Percentiles rank a stretch among this genome's conserved stretches.
These are phyloP conservation scores for Metschnikowia cerradonensis DNA, from an alignment of 805 yeast genomes.

Conservation along the genomic window DNA sequence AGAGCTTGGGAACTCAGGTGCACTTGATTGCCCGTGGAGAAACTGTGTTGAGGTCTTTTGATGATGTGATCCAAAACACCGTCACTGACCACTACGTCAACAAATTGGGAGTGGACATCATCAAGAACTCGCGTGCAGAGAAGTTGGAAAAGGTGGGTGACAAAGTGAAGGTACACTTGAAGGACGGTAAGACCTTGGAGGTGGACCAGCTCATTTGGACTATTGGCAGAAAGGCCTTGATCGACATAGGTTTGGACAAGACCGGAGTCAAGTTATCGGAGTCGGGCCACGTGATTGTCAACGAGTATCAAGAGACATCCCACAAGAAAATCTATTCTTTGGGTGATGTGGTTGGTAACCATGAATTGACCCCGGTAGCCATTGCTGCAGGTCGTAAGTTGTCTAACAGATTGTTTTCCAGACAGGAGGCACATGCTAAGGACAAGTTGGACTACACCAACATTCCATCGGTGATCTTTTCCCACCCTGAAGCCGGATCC, in stretches of 20 bases:
- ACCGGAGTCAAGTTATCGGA: conserved; percentile 65
- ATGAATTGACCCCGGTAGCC: conserved; percentile 96
- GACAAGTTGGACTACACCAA: conserved; percentile 83
- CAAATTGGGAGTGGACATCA: conserved; percentile 72
- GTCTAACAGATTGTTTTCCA: conserved; percentile 82
- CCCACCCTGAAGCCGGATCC: conserved; percentile 97
- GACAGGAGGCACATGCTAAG: conserved; percentile 62
- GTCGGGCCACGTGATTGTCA: conserved; percentile 65
- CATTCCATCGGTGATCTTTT: conserved; percentile 93
- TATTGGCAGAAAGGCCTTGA: conserved; percentile 78
- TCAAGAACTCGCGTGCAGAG: conserved; percentile 52
- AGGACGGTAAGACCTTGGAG: conserved; percentile 35
- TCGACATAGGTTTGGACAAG: conserved; percentile 71
- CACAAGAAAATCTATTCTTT: conserved; percentile 71
- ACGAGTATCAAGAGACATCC: conserved; percentile 83
- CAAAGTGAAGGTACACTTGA: conserved; percentile 34
- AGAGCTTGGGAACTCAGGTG: conserved; percentile 81
- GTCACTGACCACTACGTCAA: conserved; percentile 77
- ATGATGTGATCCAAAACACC: conserved; percentile 70
- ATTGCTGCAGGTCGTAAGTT: conserved; percentile 96
- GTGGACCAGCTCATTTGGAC: conserved; percentile 93
- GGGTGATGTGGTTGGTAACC: conserved; percentile 92
- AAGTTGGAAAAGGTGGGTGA: conserved; percentile 36
- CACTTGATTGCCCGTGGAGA: conserved; percentile 89
- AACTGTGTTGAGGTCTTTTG: conserved; percentile 84